Conservation (phyloP, 345 rosid species). For the Eutrema heterophyllum region DNA sequence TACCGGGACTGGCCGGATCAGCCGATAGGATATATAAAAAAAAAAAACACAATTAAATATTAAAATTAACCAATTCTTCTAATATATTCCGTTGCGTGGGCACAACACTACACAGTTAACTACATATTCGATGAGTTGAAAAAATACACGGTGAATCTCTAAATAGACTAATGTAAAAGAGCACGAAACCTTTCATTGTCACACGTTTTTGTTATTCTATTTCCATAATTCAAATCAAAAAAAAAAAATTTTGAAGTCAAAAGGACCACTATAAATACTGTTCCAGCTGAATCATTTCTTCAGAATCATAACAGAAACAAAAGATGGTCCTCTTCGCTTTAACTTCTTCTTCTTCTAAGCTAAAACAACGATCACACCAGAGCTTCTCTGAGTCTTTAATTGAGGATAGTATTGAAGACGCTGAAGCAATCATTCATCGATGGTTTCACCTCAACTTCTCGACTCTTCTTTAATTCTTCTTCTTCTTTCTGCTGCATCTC, state of each 20-base stretch:
- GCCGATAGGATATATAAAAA: too few relatives aligned
- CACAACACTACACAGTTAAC: too few relatives aligned
- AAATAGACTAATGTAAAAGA: neutral
- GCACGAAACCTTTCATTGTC: slow-evolving; percentile 4
- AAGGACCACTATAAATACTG: neutral
- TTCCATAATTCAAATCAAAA: neutral
- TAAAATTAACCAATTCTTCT: too few relatives aligned
- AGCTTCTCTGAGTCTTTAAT: slow-evolving; percentile 53
- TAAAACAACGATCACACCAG: slow-evolving; percentile 21
- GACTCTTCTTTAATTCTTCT: neutral
- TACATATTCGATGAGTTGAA: too few relatives aligned
- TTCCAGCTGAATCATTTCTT: neutral
- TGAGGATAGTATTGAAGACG: slow-evolving; percentile 43
- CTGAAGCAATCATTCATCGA: slow-evolving; percentile 36
- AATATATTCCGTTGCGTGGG: too few relatives aligned
- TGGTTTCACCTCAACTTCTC: slow-evolving; percentile 30
- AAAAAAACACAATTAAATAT: too few relatives aligned
- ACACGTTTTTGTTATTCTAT: slow-evolving; percentile 10
- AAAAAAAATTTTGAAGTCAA: neutral
- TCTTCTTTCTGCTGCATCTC: slow-evolving; percentile 11
- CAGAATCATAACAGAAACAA: neutral
- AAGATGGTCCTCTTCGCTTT: slow-evolving; percentile 11
- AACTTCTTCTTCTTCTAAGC: neutral
- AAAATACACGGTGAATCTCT: neutral
- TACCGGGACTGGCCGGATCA: too few relatives aligned